These are phyloP conservation scores for Ramaria rubella DNA, from an alignment of 768 basidiomycete species.

Conservation along the genomic window DNA sequence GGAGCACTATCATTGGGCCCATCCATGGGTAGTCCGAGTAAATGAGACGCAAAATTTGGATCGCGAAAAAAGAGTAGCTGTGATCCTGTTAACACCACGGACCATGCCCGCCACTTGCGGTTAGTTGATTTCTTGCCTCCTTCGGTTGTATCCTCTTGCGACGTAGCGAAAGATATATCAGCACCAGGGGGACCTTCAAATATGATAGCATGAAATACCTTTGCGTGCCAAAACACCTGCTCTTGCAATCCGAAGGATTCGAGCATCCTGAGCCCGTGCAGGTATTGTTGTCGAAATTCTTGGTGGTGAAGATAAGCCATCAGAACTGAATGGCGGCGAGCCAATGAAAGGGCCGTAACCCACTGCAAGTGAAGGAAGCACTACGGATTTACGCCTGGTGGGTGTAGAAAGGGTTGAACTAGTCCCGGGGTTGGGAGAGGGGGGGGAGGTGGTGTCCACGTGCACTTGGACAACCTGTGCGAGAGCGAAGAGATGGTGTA, in stretches of 20 bases:
- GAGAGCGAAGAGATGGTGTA: constrained; percentile 57
- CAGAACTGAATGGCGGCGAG: constrained; percentile 16
- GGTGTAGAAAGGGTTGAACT: constrained; percentile 5
- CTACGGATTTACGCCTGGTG: constrained; percentile 23
- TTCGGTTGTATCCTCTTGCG: constrained; percentile 53
- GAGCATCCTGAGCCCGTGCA: not conserved
- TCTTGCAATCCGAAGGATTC: constrained; percentile 64
- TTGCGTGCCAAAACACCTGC: constrained; percentile 77
- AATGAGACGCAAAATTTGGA: constrained; percentile 42
- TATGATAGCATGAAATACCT: constrained; percentile 21
- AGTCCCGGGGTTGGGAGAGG: not conserved
- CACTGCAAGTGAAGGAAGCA: constrained; percentile 21
- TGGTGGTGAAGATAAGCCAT: constrained; percentile 15
- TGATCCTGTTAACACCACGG: constrained; percentile 79
- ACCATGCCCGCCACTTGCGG: constrained; percentile 86
- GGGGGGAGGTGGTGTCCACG: constrained; percentile 12
- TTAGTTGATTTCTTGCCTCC: constrained; percentile 68
- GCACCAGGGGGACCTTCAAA: constrained; percentile 18
- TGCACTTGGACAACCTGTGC: constrained; percentile 54
- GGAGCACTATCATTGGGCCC: constrained; percentile 32
- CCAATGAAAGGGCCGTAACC: constrained; percentile 25
- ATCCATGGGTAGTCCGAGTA: constrained; percentile 37
- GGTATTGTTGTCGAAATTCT: constrained; percentile 2
- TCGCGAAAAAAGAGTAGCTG: constrained; percentile 90
- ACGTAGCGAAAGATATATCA: constrained; percentile 21